phyloP scores from a whole-genome alignment of 192 early-diverging fungal genomes.

The Coemansia sp. region DNA sequence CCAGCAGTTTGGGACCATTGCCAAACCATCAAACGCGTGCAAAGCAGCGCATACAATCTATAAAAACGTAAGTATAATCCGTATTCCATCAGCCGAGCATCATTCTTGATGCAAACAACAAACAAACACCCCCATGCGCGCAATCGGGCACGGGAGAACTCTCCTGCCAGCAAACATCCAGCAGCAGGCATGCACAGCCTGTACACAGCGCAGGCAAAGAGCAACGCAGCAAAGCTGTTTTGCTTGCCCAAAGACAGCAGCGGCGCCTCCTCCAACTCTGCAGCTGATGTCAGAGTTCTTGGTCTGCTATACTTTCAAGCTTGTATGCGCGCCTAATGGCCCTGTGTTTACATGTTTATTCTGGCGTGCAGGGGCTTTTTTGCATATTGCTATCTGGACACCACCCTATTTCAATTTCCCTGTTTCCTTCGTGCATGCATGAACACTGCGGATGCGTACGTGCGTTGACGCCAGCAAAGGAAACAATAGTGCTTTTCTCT shows the following conservation, averaged over 20 bases:
- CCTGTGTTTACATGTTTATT: background rate
- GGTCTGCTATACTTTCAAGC: background rate
- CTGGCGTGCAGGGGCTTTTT: background rate
- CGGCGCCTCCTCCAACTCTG: background rate
- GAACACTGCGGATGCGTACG: conserved; percentile 6
- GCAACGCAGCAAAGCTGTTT: background rate
- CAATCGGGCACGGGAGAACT: conserved; percentile 9
- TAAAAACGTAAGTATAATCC: background rate
- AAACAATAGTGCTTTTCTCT: background rate
- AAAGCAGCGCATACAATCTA: conserved; percentile 1
- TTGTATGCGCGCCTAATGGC: too few relatives aligned
- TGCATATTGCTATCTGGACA: background rate
- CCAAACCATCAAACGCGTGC: background rate
- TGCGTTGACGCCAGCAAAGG: background rate
- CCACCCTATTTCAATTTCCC: conserved; percentile 9
- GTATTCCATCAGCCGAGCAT: background rate
- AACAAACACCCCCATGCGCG: background rate
- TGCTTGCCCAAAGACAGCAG: background rate
- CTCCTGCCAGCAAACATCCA: background rate
- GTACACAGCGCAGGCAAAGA: background rate
- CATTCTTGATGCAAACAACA: background rate
- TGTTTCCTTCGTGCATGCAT: conserved; percentile 11
- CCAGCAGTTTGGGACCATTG: background rate
- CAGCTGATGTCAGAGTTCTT: background rate
- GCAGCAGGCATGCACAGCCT: background rate